Base-by-base conservation (phyloP, 495 filamentous ascomycete species). In the Annulohypoxylon nitens region DNA sequence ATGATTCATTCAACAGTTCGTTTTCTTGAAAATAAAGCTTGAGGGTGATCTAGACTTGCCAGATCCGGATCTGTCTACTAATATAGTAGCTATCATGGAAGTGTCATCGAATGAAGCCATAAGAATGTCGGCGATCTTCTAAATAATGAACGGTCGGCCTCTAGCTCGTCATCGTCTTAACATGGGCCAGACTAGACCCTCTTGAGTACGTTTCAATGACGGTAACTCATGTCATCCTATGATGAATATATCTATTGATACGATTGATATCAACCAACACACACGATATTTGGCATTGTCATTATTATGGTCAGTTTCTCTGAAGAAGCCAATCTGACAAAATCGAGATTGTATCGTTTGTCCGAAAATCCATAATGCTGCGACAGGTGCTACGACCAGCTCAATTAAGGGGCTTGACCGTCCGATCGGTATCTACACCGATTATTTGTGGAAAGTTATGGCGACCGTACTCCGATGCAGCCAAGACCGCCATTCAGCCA, bases 151-250 rank as follows among this genome's bases (percentile, higher is more conserved):
- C 63, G 16, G 23, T 59, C 48, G 47, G 45, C 34, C 48, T 16
- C 11, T 12, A 33, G 5, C 58, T 55, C 71, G 71, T 74, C 61
- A 70, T 63, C 2, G 20, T 26, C n/a, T 45, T 37, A 14, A 16
- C 34, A 70, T 67, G 50, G 62, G 12, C 41, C 9, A 48, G 12
- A 51, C 67, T 39, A 16, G 67, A 62, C 53, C 61, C 59, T 10
- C 33, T 74, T 55, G 41, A 69, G 69, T 61, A 70, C 66, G 71
- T 64, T 51, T 66, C 18, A 37, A 70, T 74, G 66, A 74, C 71
- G 61, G 33, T n/a, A 39, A 62, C 7, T 2, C 2, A 20, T 48
- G 41, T 70, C 66, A 74, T 63, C 23, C 66, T 47, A 70, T 18
- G 36, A 69, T 62, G 57, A 16, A 14, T 23, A 50, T 23, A 23